A percentile compares a stretch with the other conserved stretches of the same genome.
Conservation (phyloP, 805 yeast species). For the Pichia cabralensis region DNA sequence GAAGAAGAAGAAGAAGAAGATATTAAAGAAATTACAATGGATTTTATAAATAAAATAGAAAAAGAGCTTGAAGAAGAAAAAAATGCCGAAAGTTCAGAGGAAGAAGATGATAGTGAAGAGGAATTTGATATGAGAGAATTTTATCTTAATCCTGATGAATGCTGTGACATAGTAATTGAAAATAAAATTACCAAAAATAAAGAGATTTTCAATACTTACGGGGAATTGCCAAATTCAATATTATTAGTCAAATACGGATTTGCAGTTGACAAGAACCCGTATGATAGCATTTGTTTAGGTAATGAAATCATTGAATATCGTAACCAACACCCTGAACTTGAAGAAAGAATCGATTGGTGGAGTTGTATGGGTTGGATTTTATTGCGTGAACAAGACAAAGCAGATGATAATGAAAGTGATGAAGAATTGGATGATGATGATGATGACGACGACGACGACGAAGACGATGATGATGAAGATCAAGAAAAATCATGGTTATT, state of each 20-base stretch:
- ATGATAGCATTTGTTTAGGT: constrained; percentile 52
- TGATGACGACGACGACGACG: constrained; percentile 10
- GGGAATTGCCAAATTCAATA: constrained; percentile 56
- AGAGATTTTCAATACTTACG: constrained; percentile 80
- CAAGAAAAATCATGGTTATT: constrained; percentile 25
- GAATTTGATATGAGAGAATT: constrained; percentile 24
- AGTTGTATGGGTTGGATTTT: constrained; percentile 14
- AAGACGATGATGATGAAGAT: constrained; percentile 14
- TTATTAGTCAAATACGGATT: constrained; percentile 76
- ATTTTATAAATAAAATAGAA: constrained; percentile 24
- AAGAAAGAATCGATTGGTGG: constrained; percentile 19
- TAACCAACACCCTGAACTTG: constrained; percentile 12
- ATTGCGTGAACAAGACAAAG: constrained; percentile 10
- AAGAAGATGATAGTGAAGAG: constrained; percentile 15
- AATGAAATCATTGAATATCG: constrained; percentile 27
- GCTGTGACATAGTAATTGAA: constrained; percentile 61
- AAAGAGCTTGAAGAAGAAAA: constrained; percentile 15
- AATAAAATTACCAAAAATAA: constrained; percentile 33
- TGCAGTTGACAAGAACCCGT: constrained; percentile 40
- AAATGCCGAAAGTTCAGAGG: constrained; percentile 15
- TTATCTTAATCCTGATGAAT: constrained; percentile 34
- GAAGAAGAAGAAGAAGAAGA: constrained; percentile 17
- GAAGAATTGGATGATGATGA: constrained; percentile 10
- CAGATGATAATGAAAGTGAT: constrained; percentile 10
- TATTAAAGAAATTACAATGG: constrained; percentile 23